phyloP scores from a whole-genome alignment of 106 monocot species.

The Narthecium ossifragum region DNA sequence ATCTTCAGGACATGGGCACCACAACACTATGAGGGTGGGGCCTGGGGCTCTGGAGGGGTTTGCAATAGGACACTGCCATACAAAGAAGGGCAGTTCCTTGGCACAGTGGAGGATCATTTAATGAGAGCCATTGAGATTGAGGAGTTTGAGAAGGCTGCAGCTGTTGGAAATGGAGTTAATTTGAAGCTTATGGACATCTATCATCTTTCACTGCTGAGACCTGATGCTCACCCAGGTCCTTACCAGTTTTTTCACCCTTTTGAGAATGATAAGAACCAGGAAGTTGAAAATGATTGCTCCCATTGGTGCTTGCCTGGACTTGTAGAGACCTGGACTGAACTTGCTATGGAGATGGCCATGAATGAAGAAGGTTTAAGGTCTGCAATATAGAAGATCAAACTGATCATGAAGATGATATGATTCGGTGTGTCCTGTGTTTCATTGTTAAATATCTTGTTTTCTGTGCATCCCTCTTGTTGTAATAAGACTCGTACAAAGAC shows the following conservation, averaged over 20 bases:
- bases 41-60: conserved; percentile 21
- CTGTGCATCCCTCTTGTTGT: too few relatives aligned
- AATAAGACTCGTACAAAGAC: too few relatives aligned
- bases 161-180: background rate
- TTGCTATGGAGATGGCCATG: conserved; percentile 8
- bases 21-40: conserved; percentile 54
- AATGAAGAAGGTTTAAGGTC: background rate
- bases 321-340: conserved; percentile 9
- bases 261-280: conserved; percentile 5
- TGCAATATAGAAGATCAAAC: too few relatives aligned
- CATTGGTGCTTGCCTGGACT: conserved; percentile 23
- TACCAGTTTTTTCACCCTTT: conserved; percentile 21
- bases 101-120: background rate
- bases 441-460: too few relatives aligned
- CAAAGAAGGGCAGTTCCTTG: conserved; percentile 13
- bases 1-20: conserved; percentile 59
- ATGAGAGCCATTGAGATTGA: conserved; percentile 19
- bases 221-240: conserved; percentile 30
- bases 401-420: too few relatives aligned
- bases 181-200: conserved; percentile 18
- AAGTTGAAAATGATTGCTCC: conserved; percentile 8
- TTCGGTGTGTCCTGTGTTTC: too few relatives aligned
- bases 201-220: conserved; percentile 15
- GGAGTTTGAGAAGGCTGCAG: conserved; percentile 8
- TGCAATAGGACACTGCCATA: conserved; percentile 25